These are phyloP conservation scores for Dillenia turbinata DNA, from an alignment of 164 flowering plant genomes.

Conservation along the genomic window DNA sequence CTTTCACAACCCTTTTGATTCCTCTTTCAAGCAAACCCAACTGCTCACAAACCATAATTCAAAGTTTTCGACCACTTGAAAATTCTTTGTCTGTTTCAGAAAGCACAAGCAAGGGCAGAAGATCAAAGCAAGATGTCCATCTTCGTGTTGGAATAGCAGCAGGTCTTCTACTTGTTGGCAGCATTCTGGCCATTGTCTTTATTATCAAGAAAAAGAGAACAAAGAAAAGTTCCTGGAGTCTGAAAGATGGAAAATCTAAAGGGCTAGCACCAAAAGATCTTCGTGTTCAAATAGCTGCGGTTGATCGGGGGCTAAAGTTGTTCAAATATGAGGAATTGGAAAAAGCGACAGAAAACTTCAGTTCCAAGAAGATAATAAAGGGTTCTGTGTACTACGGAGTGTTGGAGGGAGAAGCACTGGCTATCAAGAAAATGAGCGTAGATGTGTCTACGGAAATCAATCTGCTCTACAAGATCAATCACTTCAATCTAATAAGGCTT, in stretches of 20 bases:
- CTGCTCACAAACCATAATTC: slow-evolving; percentile 32
- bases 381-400: slow-evolving; percentile 51
- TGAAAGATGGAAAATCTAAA: slow-evolving; percentile 1
- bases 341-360: slow-evolving; percentile 49
- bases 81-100: neutral
- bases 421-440: slow-evolving; percentile 36
- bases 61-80: slow-evolving; percentile 3
- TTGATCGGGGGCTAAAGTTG: slow-evolving; percentile 25
- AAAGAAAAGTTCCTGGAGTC: neutral
- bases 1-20: slow-evolving; percentile 30
- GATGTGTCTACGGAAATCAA: slow-evolving; percentile 48
- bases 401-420: slow-evolving; percentile 29
- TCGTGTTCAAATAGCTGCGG: slow-evolving; percentile 32
- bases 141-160: slow-evolving; percentile 20
- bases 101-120: neutral
- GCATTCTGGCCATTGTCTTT: neutral
- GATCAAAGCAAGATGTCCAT: slow-evolving; percentile 12
- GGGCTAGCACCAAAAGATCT: slow-evolving; percentile 24
- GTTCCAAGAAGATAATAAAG: slow-evolving; percentile 28
- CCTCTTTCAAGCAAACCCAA: slow-evolving; percentile 35
- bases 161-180: slow-evolving; percentile 12
- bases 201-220: slow-evolving; percentile 15
- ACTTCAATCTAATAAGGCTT: slow-evolving; percentile 58
- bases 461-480: slow-evolving; percentile 50
- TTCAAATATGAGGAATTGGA: slow-evolving; percentile 36